phyloP scores from a whole-genome alignment of 805 yeast species.

The Candida insectorum region DNA sequence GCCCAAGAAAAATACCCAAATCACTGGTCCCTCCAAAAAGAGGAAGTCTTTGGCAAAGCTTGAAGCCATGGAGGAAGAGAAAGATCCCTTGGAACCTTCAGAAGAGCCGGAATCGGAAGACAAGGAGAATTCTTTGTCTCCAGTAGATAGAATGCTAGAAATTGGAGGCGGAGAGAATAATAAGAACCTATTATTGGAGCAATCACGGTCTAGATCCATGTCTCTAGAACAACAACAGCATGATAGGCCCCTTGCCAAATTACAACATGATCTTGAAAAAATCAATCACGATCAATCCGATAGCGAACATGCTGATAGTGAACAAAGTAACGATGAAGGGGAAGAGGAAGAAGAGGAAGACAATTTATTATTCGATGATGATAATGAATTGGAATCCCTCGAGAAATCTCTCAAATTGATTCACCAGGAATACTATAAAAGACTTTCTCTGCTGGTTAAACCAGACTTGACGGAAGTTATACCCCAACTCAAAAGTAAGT shows the following conservation, averaged over 20 bases:
- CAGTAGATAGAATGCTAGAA: constrained; percentile 48
- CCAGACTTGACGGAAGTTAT: constrained; percentile 72
- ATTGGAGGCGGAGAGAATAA: constrained; percentile 51
- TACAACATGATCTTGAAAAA: constrained; percentile 70
- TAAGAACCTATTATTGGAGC: constrained; percentile 46
- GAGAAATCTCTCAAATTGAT: constrained; percentile 60
- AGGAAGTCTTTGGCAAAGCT: constrained; percentile 54
- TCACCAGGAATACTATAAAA: constrained; percentile 63
- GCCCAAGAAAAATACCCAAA: constrained; percentile 54
- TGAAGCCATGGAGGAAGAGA: constrained; percentile 37
- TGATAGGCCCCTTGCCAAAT: constrained; percentile 79
- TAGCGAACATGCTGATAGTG: constrained; percentile 24
- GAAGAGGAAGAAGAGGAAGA: constrained; percentile 31
- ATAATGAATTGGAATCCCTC: constrained; percentile 65
- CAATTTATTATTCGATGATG: constrained; percentile 72
- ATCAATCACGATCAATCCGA: constrained; percentile 27
- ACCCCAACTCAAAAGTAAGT: constrained; percentile 67
- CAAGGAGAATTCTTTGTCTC: constrained; percentile 20
- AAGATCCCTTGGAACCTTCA: constrained; percentile 15
- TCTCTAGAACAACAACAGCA: constrained; percentile 76
- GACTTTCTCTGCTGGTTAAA: constrained; percentile 25
- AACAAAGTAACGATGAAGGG: constrained; percentile 16
- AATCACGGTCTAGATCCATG: constrained; percentile 62
- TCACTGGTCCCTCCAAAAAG: constrained; percentile 60
- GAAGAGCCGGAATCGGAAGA: constrained; percentile 6